Conservation (phyloP, 768 basidiomycete species). For the Coprinopsis strossmayeri region DNA sequence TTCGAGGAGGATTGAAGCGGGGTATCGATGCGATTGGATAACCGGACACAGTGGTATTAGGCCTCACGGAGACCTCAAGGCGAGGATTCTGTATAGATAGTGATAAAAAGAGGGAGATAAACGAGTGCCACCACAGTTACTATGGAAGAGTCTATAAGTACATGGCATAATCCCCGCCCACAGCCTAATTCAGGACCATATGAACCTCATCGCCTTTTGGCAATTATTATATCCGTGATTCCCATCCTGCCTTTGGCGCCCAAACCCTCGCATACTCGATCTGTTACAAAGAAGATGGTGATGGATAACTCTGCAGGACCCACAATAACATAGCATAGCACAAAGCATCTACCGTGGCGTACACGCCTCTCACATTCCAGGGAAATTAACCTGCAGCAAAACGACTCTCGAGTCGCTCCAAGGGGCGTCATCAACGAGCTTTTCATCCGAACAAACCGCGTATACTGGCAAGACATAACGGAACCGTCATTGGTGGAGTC, state of each 20-base stretch:
- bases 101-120: background rate
- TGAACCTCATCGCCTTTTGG: conserved; percentile 5
- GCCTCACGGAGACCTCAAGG: conserved; percentile 13
- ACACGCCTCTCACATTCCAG: background rate
- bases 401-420: too few species aligned
- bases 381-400: background rate
- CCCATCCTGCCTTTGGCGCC: conserved; percentile 9
- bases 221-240: conserved; percentile 7
- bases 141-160: conserved; percentile 8
- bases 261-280: background rate
- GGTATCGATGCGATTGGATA: background rate
- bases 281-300: too few species aligned
- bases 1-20: background rate
- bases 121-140: background rate
- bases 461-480: too few species aligned
- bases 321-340: too few species aligned
- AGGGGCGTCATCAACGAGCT: too few species aligned
- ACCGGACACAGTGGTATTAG: background rate
- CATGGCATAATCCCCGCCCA: background rate
- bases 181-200: conserved; percentile 3
- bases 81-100: conserved; percentile 6
- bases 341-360: background rate
- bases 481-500: too few species aligned
- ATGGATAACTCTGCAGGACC: too few species aligned
- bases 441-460: too few species aligned